phyloP scores from a whole-genome alignment of 75 land plant species.

The Azolla pinnata region DNA sequence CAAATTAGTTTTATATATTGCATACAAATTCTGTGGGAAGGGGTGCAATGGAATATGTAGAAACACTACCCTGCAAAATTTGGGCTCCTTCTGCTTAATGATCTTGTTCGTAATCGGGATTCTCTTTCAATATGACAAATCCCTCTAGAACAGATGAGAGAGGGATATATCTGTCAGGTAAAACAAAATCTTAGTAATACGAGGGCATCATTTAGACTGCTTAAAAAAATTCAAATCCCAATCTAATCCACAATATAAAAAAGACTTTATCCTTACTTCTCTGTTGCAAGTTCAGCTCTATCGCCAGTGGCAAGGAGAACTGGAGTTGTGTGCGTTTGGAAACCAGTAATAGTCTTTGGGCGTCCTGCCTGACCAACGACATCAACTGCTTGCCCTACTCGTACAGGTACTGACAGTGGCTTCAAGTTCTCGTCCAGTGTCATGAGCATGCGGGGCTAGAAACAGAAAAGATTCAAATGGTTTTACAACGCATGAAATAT shows the following conservation, averaged over 20 bases:
- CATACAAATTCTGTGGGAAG: no score
- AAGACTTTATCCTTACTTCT: constrained; percentile 48
- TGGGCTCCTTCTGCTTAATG: neutral
- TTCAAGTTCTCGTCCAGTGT: constrained; percentile 88
- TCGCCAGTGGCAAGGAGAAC: constrained; percentile 95
- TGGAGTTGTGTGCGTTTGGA: constrained; percentile 94
- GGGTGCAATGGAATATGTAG: no score
- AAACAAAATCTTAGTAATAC: no score
- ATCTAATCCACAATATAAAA: neutral
- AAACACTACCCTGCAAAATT: constrained; percentile 2
- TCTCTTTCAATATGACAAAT: constrained; percentile 78
- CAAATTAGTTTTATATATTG: no score
- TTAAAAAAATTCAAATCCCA: no score
- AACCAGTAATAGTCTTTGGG: constrained; percentile 97
- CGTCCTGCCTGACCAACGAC: constrained; percentile 99
- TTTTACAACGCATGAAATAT: neutral
- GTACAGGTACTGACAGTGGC: constrained; percentile 80
- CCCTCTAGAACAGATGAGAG: constrained; percentile 81
- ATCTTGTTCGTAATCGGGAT: constrained; percentile 79
- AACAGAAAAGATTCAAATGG: constrained; percentile 3
- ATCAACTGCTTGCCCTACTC: constrained; percentile 98
- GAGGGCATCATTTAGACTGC: no score
- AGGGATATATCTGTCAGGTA: constrained; percentile 66
- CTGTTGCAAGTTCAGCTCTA: constrained; percentile 93
- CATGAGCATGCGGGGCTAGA: constrained; percentile 91